Evolutionary conservation across 148 eudicot species (phyloP).

Genomic region (Camellia sinensis): DNA sequence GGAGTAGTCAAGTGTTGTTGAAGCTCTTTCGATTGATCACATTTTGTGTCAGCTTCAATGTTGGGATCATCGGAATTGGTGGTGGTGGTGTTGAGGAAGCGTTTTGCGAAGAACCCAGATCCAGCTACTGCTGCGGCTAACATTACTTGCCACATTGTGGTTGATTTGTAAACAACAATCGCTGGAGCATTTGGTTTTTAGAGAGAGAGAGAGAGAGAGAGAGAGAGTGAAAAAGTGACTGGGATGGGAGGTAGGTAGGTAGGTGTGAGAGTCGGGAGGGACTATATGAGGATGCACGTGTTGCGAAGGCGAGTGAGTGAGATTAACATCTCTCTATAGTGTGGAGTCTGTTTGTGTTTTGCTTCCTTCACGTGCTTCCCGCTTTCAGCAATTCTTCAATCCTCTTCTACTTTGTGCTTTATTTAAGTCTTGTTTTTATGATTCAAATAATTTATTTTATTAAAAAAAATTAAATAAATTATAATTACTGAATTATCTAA

Average conservation of each 20-base stretch:
- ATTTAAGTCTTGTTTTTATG: too few relatives aligned
- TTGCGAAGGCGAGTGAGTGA: background rate
- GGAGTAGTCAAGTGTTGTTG: background rate
- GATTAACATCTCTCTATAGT: background rate
- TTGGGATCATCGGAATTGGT: conserved; percentile 17
- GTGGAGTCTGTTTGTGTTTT: too few relatives aligned
- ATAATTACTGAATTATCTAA: too few relatives aligned
- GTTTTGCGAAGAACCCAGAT: conserved; percentile 56
- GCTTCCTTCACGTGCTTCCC: background rate
- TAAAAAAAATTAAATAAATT: too few relatives aligned
- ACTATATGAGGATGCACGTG: too few relatives aligned
- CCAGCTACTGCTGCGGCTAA: conserved; percentile 69
- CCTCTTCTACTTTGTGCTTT: too few relatives aligned
- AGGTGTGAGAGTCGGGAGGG: too few relatives aligned
- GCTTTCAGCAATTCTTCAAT: background rate
- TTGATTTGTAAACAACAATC: conserved; percentile 2
- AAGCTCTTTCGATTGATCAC: conserved; percentile 1
- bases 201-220: conserved; percentile 11
- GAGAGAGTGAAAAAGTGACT: background rate
- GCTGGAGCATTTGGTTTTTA: background rate
- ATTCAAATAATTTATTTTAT: too few relatives aligned
- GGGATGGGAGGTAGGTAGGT: background rate
- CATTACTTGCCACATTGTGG: conserved; percentile 59
- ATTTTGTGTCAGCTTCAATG: conserved; percentile 9
- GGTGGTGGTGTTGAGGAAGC: conserved; percentile 18